Conservation (phyloP, 2,329 filamentous ascomycete genomes). For the Ceratocystis lukuohia region DNA sequence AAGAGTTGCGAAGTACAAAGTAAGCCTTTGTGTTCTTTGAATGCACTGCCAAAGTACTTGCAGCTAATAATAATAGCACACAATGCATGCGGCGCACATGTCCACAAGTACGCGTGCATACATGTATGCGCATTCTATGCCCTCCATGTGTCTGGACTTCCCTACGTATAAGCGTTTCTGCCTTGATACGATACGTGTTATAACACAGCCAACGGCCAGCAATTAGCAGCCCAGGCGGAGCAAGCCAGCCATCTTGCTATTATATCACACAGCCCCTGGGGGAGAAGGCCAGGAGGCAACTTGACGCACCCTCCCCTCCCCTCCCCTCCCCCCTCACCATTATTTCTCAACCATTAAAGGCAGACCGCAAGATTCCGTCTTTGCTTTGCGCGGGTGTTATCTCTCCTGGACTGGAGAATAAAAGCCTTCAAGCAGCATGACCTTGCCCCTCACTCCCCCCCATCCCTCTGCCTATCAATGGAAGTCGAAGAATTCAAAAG, state of each 20-base stretch:
- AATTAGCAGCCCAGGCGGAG: too few species aligned
- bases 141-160: background rate
- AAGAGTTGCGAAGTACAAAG: background rate
- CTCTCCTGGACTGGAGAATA: too few species aligned
- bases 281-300: background rate
- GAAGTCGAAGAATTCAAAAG: background rate
- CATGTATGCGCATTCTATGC: background rate
- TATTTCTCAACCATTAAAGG: too few species aligned
- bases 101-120: background rate
- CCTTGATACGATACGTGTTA: background rate
- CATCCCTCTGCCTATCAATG: background rate
- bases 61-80: too few species aligned
- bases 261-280: background rate
- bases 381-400: too few species aligned
- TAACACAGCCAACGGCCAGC: background rate
- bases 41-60: background rate
- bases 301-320: background rate
- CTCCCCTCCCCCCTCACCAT: background rate
- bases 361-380: too few species aligned
- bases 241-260: background rate
- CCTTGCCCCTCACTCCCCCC: background rate
- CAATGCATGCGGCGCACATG: too few species aligned
- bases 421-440: too few species aligned
- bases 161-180: background rate
- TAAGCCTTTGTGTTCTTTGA: background rate